phyloP scores from a whole-genome alignment of 805 yeast genomes.

The Cyberlindnera mycetangii region DNA sequence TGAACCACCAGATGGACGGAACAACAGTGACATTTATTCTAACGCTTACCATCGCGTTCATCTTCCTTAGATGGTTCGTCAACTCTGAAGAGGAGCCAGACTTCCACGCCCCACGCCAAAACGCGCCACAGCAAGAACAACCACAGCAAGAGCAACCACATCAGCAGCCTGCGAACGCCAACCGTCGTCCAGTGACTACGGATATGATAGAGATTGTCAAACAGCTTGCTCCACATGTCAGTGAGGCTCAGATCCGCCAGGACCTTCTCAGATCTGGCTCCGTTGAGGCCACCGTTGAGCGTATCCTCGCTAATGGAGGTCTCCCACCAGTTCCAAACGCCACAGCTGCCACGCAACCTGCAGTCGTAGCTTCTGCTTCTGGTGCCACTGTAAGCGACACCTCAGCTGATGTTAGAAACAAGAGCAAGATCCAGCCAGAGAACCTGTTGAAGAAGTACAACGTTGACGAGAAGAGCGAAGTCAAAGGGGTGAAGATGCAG shows the following conservation, averaged over 20 bases:
- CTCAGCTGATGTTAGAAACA: constrained; percentile 20
- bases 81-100: constrained; percentile 43
- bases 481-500: constrained; percentile 21
- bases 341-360: no score
- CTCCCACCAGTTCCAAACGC: constrained; percentile 53
- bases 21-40: constrained; percentile 51
- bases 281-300: constrained; percentile 76
- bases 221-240: constrained; percentile 72
- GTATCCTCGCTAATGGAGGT: constrained; percentile 56
- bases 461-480: constrained; percentile 28
- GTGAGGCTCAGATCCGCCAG: constrained; percentile 65
- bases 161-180: not conserved
- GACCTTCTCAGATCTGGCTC: constrained; percentile 77
- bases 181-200: constrained; percentile 47
- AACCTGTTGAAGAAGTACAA: constrained; percentile 42
- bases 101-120: constrained; percentile 11
- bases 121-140: not conserved
- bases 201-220: constrained; percentile 86
- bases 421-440: constrained; percentile 26
- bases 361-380: constrained; percentile 11
- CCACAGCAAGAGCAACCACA: not conserved
- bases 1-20: constrained; percentile 40
- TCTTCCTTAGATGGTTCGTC: constrained; percentile 65
- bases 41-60: constrained; percentile 49
- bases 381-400: constrained; percentile 9